Conservation (phyloP, 139 green algal genomes). For the Coccomyxa sp. region DNA sequence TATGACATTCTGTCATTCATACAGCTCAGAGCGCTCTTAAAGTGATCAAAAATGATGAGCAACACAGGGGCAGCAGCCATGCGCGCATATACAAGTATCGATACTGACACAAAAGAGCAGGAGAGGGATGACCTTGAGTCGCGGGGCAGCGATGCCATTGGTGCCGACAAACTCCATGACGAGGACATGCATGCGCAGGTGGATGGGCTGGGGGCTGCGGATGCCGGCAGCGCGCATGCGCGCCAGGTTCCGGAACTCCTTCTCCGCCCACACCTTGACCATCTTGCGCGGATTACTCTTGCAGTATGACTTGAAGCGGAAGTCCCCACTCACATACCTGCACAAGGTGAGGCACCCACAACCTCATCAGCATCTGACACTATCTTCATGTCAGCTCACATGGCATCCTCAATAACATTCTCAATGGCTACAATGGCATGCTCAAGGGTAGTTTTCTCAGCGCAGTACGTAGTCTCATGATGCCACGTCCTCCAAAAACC, state of each 20-base stretch:
- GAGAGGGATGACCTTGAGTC: conserved; percentile 57
- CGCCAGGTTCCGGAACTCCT: conserved; percentile 96
- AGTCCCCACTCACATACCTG: conserved; percentile 96
- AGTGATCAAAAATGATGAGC: too few relatives aligned
- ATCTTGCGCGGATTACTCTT: conserved; percentile 97
- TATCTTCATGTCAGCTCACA: neutral
- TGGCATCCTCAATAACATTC: neutral
- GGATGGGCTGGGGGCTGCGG: conserved; percentile 67
- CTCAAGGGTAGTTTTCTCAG: neutral
- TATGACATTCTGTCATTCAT: too few relatives aligned
- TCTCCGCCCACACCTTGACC: conserved; percentile 98
- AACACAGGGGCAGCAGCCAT: too few relatives aligned
- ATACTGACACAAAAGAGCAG: too few relatives aligned
- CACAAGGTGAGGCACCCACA: neutral
- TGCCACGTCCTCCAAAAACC: too few relatives aligned
- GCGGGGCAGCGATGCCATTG: conserved; percentile 77
- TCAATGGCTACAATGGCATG: too few relatives aligned
- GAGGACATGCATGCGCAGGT: conserved; percentile 91
- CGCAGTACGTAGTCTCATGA: neutral
- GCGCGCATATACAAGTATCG: too few relatives aligned
- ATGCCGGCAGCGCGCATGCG: conserved; percentile 74
- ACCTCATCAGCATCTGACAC: neutral
- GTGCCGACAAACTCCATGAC: conserved; percentile 90
- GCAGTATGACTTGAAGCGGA: conserved; percentile 92
- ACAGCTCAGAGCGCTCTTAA: too few relatives aligned